Evolutionary conservation across 106 monocot genomes (phyloP), one percentile per base, ranked within the genome.

Genomic region (Posidonia australis): DNA sequence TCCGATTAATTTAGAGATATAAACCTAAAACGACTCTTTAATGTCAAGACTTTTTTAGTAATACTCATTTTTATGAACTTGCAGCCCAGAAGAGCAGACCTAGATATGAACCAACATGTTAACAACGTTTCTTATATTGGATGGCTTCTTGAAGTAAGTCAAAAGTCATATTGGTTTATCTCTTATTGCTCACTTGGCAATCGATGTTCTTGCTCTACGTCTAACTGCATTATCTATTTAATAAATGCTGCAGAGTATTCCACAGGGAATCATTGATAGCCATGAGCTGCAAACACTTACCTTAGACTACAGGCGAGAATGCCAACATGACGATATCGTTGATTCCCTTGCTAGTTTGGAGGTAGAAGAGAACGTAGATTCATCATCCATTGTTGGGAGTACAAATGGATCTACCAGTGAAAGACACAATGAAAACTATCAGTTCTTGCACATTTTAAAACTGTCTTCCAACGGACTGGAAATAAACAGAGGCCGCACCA

Each of bases 61-160:
- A 36, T 36, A 7, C 30, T 60, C 9, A 23, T 25, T 31, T 27
- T 6, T 58, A 46, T 18, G 54, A 30, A 26, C 11, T 73, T 57
- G 26, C 46, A 99, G 98, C 98, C 98, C 4, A 88, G 98, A 54
- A 99, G 98, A 85, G 98, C 88, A 53, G 98, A 99, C 81, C 68
- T 99, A 23, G 98, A 99, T 71, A 99, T 99, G 98, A 99, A 99
- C 64, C 98, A 88, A 63, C 98, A 99, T 80, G 98, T 99, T 52
- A 99, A 99, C 75, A 99, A 99, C 54, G 98, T 99, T 31, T 82
- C 98, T 27, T 99, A 99, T 62, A 85, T 99, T 31, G 98, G 98
- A 66, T 99, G 98, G 98, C 83, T 99, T 60, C 88, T 99, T 51
- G 98, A 99, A 70, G 98, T 99, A 82, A 79, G 78, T 63, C 45